These are phyloP conservation scores for Rhododendron simsii DNA, from an alignment of 148 eudicot genomes.

Conservation along the genomic window DNA sequence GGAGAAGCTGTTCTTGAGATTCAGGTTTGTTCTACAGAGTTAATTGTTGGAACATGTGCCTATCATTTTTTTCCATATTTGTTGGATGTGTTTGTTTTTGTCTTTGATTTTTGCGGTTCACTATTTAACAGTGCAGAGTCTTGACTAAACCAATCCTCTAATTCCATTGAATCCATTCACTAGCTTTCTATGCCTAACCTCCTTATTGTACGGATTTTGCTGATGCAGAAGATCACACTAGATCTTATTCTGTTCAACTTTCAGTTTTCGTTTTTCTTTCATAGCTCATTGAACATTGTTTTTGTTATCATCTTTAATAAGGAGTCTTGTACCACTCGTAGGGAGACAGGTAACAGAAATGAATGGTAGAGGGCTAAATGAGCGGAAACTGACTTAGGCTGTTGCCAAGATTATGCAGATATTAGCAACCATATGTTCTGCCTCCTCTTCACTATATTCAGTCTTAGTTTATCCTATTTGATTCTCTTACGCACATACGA, in stretches of 20 bases:
- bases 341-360: neutral
- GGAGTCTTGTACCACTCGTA: neutral
- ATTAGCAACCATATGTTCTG: neutral
- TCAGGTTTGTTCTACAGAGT: constrained; percentile 46
- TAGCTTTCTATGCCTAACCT: neutral
- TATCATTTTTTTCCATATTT: neutral
- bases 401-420: neutral
- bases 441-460: neutral
- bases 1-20: constrained; percentile 99
- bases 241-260: neutral
- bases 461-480: neutral
- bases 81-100: neutral
- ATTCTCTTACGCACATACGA: neutral
- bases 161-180: neutral
- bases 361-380: neutral
- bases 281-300: neutral
- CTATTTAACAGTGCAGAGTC: neutral
- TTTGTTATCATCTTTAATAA: neutral
- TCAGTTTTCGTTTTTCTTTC: neutral
- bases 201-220: neutral
- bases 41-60: constrained; percentile 1
- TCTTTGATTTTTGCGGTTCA: neutral
- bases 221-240: neutral
- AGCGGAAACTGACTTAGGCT: neutral
- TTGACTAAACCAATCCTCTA: neutral